Evolutionary conservation across 2,329 filamentous ascomycete species (phyloP), one percentile per base, ranked within the genome.

Genomic region (Calonectria pteridis): DNA sequence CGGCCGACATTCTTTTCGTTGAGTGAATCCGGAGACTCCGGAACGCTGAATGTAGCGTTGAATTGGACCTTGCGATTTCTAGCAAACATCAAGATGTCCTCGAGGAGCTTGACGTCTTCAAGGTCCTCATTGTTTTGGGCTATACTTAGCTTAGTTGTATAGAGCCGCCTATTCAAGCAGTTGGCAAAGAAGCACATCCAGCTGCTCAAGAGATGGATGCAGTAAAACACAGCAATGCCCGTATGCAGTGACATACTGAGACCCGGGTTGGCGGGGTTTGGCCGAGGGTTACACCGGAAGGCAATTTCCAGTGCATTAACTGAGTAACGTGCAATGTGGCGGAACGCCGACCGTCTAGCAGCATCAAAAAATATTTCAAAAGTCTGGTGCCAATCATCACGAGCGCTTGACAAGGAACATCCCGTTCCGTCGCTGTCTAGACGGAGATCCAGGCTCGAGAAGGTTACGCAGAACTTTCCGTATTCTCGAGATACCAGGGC

Each of bases 131-230:
- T 13, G 20, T 40, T 37, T 1, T 13, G n/a, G 16, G 55, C 14
- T 3, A 6, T 23, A 28, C 23, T 26, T 2, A 62, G 23, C 11
- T 23, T 14, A 11, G 55, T 62, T 11, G 33, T 29, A 4, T 62
- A 62, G 3, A 62, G 55, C 20, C 35, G 55, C 20, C 55, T 40
- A 29, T 62, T 62, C 5, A 62, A 23, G 35, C 55, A 62, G 16
- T 62, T 62, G 11, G 55, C 55, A 40, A 62, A 62, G n/a, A 62
- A 62, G 11, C 55, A 62, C 55, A 62, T 62, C 55, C 55, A 62
- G 26, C 55, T 62, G 14, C 33, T 62, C 4, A 62, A 2, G 10
- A 62, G n/a, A 6, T 62, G 55, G 7, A 62, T 40, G 55, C 55
- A 62, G 7, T 62, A 62, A 29, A 62, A 62, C 7, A 40, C 35